Conservation (phyloP, 2,329 filamentous ascomycete genomes). For the Celoporthe dispersa region DNA sequence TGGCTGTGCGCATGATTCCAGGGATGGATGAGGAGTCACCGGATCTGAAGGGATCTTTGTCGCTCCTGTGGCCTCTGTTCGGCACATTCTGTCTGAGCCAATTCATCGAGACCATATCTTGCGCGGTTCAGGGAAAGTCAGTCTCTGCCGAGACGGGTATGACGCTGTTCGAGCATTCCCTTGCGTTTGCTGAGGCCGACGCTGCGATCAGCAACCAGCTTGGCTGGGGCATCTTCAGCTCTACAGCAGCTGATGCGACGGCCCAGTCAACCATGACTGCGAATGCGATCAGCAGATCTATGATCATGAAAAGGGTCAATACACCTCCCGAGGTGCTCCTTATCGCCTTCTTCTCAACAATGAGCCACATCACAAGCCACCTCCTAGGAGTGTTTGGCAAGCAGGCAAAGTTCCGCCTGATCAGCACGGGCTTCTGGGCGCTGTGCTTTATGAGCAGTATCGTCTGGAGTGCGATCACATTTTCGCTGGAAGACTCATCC, state of each 20-base stretch:
- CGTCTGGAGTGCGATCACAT: conserved; percentile 71
- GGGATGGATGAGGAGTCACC: conserved; percentile 54
- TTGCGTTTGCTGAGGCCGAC: conserved; percentile 95
- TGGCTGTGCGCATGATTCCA: conserved; percentile 73
- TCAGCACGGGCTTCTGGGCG: conserved; percentile 90
- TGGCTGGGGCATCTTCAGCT: conserved; percentile 68
- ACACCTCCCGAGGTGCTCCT: conserved; percentile 87
- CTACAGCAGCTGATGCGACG: conserved; percentile 47
- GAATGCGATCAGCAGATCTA: conserved; percentile 59
- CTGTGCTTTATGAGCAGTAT: conserved; percentile 88
- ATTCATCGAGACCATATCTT: conserved; percentile 86
- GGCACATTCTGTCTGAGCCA: conserved; percentile 74
- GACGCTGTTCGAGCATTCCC: conserved; percentile 93
- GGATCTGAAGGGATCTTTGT: conserved; percentile 76
- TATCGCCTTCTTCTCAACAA: conserved; percentile 83
- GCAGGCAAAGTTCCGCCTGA: conserved; percentile 77
- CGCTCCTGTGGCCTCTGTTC: conserved; percentile 76
- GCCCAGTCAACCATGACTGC: conserved; percentile 42
- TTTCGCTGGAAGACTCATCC: conserved; percentile 62
- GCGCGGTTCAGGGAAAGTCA: conserved; percentile 81
- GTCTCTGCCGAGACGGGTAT: conserved; percentile 88
- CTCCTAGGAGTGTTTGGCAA: conserved; percentile 78
- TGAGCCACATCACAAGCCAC: conserved; percentile 88
- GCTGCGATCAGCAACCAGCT: conserved; percentile 82
- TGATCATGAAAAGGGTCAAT: conserved; percentile 81